Conservation (phyloP, 768 basidiomycete species). For the Polyporus arcularius region DNA sequence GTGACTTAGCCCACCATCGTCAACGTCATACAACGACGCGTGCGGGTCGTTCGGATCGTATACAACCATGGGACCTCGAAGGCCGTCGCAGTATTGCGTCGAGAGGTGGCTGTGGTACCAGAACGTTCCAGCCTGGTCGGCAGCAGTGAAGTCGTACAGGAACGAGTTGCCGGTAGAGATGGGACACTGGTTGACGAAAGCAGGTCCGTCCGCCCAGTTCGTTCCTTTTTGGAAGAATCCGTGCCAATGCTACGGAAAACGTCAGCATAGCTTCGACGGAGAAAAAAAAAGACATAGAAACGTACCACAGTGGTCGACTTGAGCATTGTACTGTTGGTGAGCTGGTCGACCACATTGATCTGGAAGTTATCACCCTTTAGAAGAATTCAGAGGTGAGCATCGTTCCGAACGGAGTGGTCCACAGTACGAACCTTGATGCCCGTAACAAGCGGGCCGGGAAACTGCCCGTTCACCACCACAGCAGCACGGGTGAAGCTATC, state of each 20-base stretch:
- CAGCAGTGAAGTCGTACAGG: conserved; percentile 38
- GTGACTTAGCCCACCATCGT: conserved; percentile 19
- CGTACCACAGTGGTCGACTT: conserved; percentile 25
- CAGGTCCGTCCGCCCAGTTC: conserved; percentile 47
- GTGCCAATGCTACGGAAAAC: conserved; percentile 41
- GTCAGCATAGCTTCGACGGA: not conserved
- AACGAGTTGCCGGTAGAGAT: conserved; percentile 40
- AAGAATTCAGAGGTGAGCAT: not conserved
- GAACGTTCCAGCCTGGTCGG: conserved; percentile 33
- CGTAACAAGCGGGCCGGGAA: conserved; percentile 25
- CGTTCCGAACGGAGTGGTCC: not conserved
- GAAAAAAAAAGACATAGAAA: not conserved
- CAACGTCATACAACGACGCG: conserved; percentile 30
- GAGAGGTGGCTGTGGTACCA: conserved; percentile 47
- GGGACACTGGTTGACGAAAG: conserved; percentile 47
- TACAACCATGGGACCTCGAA: conserved; percentile 37
- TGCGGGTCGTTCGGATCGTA: conserved; percentile 34
- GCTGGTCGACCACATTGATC: conserved; percentile 25
- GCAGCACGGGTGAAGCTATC: conserved; percentile 32
- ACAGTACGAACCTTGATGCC: conserved; percentile 23
- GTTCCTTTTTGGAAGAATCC: conserved; percentile 46
- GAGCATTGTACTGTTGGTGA: conserved; percentile 23
- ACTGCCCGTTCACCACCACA: conserved; percentile 20
- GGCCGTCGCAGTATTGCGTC: conserved; percentile 43
- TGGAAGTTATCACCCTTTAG: conserved; percentile 26